Percentiles rank a stretch among this genome's conserved stretches.
phyloP scores from a whole-genome alignment of 257 asterid genomes.

The Capsicum rhomboideum region DNA sequence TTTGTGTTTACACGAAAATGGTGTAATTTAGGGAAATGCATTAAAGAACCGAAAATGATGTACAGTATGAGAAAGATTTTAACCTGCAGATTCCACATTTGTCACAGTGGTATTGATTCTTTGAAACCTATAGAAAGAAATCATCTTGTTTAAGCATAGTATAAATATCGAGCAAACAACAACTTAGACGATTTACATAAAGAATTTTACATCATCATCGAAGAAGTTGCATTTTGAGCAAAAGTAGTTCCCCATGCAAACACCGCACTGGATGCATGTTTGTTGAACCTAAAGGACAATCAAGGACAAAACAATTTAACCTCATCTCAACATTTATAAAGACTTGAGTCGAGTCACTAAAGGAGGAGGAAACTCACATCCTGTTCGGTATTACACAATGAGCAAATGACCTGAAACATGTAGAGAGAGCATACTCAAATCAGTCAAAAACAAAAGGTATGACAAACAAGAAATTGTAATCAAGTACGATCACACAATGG shows the following conservation, averaged over 20 bases:
- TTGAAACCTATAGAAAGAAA: conserved; percentile 33
- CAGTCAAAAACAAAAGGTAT: neutral
- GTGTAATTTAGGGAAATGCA: neutral
- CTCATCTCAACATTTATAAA: neutral
- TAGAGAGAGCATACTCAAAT: neutral
- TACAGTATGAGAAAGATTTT: neutral
- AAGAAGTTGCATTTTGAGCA: conserved; percentile 61
- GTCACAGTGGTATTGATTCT: conserved; percentile 68
- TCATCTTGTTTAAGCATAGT: neutral
- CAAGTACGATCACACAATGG: too few relatives aligned
- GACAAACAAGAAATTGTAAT: neutral
- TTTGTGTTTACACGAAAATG: neutral
- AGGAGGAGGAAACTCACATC: conserved; percentile 32
- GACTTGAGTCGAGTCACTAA: neutral
- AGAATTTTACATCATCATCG: conserved; percentile 56
- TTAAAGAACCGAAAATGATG: neutral
- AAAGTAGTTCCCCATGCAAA: conserved; percentile 55
- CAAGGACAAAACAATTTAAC: neutral
- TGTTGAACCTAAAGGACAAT: conserved; percentile 37
- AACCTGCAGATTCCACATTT: conserved; percentile 82
- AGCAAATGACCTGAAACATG: conserved; percentile 44
- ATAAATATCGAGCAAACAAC: neutral
- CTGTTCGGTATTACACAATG: conserved; percentile 48
- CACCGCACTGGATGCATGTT: conserved; percentile 41
- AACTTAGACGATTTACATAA: neutral